Conservation (phyloP, 2,329 filamentous ascomycete species). For the Taxawa tesnikishii region DNA sequence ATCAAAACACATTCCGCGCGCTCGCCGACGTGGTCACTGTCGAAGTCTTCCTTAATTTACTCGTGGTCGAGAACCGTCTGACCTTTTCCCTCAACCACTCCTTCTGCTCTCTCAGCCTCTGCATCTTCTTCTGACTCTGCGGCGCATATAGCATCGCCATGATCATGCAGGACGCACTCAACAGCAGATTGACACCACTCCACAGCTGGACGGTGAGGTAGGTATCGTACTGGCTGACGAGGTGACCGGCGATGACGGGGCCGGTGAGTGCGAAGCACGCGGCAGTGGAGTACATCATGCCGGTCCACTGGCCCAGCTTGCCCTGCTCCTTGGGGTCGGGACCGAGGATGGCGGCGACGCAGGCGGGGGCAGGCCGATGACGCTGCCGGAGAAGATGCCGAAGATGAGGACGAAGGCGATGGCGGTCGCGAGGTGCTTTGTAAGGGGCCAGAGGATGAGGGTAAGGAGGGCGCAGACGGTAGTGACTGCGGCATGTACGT, state of each 20-base stretch:
- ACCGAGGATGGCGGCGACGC: constrained; percentile 33
- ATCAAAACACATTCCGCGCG: no score
- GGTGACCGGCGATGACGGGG: constrained; percentile 34
- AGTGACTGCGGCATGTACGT: constrained; percentile 32
- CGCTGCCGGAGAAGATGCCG: constrained; percentile 34
- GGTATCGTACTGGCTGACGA: constrained; percentile 26
- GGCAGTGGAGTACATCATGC: constrained; percentile 39
- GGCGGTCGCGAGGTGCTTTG: constrained; percentile 23
- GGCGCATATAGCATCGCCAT: constrained; percentile 11
- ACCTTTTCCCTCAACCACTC: constrained; percentile 3
- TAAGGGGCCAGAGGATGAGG: constrained; percentile 31
- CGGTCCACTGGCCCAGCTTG: constrained; percentile 38
- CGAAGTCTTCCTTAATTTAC: no score
- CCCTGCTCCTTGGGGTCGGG: constrained; percentile 16
- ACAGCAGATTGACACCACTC: constrained; percentile 29
- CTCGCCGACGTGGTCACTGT: no score
- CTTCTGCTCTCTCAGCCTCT: constrained; percentile 5
- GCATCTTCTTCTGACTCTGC: constrained; percentile 6
- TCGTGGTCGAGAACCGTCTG: constrained; percentile 1
- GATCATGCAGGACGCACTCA: constrained; percentile 30
- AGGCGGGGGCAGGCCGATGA: constrained; percentile 38
- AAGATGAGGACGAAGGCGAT: constrained; percentile 37
- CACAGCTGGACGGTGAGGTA: constrained; percentile 36
- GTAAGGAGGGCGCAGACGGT: constrained; percentile 28
- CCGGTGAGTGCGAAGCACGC: constrained; percentile 33